These are phyloP conservation scores for Penicillium italicum DNA, from an alignment of 2,329 filamentous ascomycete genomes.

Conservation along the genomic window DNA sequence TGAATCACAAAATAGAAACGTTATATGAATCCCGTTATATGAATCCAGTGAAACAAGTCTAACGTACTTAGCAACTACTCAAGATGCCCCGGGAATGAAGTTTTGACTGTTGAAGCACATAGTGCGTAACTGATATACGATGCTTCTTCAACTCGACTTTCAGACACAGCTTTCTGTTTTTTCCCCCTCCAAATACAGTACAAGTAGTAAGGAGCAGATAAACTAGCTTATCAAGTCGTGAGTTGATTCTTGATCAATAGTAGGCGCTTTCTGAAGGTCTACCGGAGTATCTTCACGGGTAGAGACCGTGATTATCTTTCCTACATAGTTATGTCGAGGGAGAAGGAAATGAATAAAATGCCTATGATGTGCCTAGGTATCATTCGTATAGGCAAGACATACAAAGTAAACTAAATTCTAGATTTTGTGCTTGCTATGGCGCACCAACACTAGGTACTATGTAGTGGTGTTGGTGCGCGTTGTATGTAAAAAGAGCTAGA, in stretches of 20 bases:
- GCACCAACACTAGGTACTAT: no score
- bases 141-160: neutral
- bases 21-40: no score
- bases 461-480: no score
- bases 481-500: neutral
- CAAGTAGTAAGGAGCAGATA: neutral
- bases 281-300: neutral
- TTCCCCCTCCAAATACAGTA: neutral
- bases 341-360: neutral
- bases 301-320: no score
- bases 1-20: no score
- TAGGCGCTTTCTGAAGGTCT: neutral
- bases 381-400: neutral
- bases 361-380: neutral
- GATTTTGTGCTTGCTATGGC: neutral
- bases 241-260: neutral
- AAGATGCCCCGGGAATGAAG: no score
- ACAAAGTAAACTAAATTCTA: neutral
- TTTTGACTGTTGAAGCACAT: neutral
- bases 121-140: neutral
- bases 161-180: neutral
- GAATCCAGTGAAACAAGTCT: neutral
- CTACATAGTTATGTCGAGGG: neutral
- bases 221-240: neutral
- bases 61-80: no score